Evolutionary conservation across 495 filamentous ascomycete species (phyloP), one percentile per base, ranked within the genome.

Genomic region (Aeminium ludgeri): DNA sequence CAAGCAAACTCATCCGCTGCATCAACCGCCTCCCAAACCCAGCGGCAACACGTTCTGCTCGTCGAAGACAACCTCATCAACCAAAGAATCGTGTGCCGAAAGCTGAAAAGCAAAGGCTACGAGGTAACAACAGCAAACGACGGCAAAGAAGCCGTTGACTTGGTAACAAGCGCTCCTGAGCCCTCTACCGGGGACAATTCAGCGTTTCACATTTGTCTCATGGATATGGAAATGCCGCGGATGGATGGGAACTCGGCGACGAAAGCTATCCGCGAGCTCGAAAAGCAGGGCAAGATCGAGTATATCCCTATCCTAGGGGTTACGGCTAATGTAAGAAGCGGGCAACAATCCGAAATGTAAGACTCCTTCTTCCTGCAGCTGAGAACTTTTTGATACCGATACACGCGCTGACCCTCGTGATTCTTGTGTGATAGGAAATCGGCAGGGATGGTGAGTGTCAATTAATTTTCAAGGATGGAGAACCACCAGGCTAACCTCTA

Each of bases 191-290:
- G 28, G 3, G 35, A 36, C 17, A 19, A 28, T 10, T 12, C 32
- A 29, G 20, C 40, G 34, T 41, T 48, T 23, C 43, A 45, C 32
- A 30, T 57, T 17, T 44, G 59, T 2, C 48, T 61, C 6, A 58
- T 61, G 56, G 58, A 61, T 31, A 39, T 43, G 44, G 53, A 61
- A 34, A 61, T 61, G 58, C 58, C 58, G 1, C 40, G 56, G 13
- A 53, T 59, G 49, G 45, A 58, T 39, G 58, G 58, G 23, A 49
- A 55, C 11, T 43, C 52, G 0, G 45, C 45, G 5, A 47, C 50
- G 2, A 30, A 18, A 1, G 34, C 41, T 36, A 58, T 61, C 8
- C 41, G 58, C 2, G 43, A 51, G 15, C 33, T 55, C 28, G 43
- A 55, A 30, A 3, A 20, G 2, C 32, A 45, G n/a, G 41, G 50